Conservation (phyloP, 2,329 filamentous ascomycete species). For the Leptographium wingfieldii region DNA sequence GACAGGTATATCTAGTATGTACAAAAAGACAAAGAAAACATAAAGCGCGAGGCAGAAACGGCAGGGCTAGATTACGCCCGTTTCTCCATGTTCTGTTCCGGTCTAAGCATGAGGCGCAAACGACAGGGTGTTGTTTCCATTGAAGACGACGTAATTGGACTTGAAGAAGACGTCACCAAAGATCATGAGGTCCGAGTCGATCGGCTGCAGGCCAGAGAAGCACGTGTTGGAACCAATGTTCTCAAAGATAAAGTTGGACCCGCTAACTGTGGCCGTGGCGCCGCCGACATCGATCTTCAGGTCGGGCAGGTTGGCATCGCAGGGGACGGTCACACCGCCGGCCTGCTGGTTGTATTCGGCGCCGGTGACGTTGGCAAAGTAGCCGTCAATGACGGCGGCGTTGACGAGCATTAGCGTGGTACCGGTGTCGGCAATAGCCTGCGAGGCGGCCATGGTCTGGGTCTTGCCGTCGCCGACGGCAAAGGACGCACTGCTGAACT, state of each 20-base stretch:
- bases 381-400: slow-evolving; percentile 32
- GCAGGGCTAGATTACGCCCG: not conserved
- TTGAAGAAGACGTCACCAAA: slow-evolving; percentile 52
- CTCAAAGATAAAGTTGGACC: slow-evolving; percentile 40
- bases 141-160: slow-evolving; percentile 45
- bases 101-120: slow-evolving; percentile 32
- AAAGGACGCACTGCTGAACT: slow-evolving; percentile 46
- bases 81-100: not conserved
- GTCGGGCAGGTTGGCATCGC: slow-evolving; percentile 32
- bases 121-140: slow-evolving; percentile 41
- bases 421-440: slow-evolving; percentile 45
- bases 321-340: slow-evolving; percentile 36
- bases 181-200: slow-evolving; percentile 43
- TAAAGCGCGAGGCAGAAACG: not conserved
- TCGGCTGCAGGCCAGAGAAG: slow-evolving; percentile 56
- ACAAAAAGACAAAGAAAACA: not conserved
- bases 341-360: slow-evolving; percentile 25
- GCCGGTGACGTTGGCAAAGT: slow-evolving; percentile 34
- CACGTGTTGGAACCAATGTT: slow-evolving; percentile 39
- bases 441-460: slow-evolving; percentile 25
- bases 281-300: slow-evolving; percentile 43
- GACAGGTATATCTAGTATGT: not conserved
- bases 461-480: slow-evolving; percentile 32
- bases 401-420: slow-evolving; percentile 52
- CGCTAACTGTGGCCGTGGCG: slow-evolving; percentile 41